A percentile compares a stretch with the other conserved stretches of the same genome.
Conservation (phyloP, 2,329 filamentous ascomycete species). For the Nemania abortiva region DNA sequence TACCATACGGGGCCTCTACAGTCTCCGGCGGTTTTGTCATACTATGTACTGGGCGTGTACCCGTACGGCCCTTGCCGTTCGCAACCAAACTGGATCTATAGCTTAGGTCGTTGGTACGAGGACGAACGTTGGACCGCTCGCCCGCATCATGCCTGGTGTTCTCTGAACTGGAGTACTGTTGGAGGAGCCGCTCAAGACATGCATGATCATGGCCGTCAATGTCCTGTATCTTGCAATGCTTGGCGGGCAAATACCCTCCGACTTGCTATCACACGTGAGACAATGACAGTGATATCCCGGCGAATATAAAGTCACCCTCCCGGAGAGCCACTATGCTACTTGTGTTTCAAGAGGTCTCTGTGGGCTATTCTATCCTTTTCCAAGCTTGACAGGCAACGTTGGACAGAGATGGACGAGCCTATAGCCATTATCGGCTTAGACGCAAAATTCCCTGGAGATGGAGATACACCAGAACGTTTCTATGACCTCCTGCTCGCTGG, state of each 20-base stretch:
- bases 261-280: conserved; percentile 15
- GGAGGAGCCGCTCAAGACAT: conserved; percentile 11
- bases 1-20: conserved; percentile 18
- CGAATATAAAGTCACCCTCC: conserved; percentile 13
- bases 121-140: conserved; percentile 11
- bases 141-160: conserved; percentile 18
- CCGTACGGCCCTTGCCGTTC: conserved; percentile 13
- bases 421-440: conserved; percentile 48
- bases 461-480: conserved; percentile 46
- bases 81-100: conserved; percentile 18
- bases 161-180: not conserved
- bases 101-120: conserved; percentile 11
- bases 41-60: conserved; percentile 34
- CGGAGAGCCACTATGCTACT: not conserved
- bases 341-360: not conserved
- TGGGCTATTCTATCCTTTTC: conserved; percentile 5
- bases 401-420: conserved; percentile 40
- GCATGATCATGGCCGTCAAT: conserved; percentile 17
- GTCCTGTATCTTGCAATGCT: conserved; percentile 13
- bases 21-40: conserved; percentile 18
- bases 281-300: not conserved
- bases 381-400: not conserved
- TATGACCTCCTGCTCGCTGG: conserved; percentile 48
- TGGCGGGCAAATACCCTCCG: not conserved
- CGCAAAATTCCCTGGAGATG: conserved; percentile 47